These are phyloP conservation scores for Coemansia sp. DNA, from an alignment of 192 early-diverging fungal genomes.

Conservation along the genomic window DNA sequence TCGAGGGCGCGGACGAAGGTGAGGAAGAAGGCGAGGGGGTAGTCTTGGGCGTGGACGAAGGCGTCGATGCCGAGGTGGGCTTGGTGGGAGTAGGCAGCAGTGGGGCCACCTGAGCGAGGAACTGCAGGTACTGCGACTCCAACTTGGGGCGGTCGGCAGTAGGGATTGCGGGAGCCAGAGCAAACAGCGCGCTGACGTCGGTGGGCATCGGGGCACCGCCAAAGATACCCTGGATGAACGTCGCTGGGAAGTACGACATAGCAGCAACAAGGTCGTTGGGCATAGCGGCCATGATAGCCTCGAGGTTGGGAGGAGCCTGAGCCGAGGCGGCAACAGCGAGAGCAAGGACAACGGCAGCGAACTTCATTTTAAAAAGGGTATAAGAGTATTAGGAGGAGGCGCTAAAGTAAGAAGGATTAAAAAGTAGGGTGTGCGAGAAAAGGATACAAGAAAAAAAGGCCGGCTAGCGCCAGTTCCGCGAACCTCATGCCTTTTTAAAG, in stretches of 20 bases:
- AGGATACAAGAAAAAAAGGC: neutral
- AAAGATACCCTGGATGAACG: slow-evolving; percentile 31
- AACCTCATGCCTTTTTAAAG: neutral
- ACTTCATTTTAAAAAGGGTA: slow-evolving; percentile 36
- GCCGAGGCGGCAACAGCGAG: slow-evolving; percentile 12
- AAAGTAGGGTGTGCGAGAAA: neutral
- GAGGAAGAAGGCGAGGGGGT: neutral
- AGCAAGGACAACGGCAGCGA: slow-evolving; percentile 19
- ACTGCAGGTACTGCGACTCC: slow-evolving; percentile 37
- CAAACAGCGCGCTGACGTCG: slow-evolving; percentile 23
- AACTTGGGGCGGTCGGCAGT: slow-evolving; percentile 13
- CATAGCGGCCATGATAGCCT: slow-evolving; percentile 34
- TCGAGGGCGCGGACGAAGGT: neutral
- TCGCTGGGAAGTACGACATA: slow-evolving; percentile 30
- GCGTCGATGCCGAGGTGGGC: neutral
- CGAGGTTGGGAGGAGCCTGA: slow-evolving; percentile 29
- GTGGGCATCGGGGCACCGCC: slow-evolving; percentile 35
- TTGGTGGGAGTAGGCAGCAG: slow-evolving; percentile 24
- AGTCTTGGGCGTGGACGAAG: neutral
- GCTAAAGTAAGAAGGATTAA: neutral
- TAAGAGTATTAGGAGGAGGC: neutral
- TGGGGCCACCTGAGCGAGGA: slow-evolving; percentile 25
- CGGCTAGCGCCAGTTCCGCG: neutral
- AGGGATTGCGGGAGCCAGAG: slow-evolving; percentile 29
- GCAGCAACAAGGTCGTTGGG: slow-evolving; percentile 26